These are phyloP conservation scores for Botrytis tulipae DNA, from an alignment of 2,329 filamentous ascomycete genomes.

Conservation along the genomic window DNA sequence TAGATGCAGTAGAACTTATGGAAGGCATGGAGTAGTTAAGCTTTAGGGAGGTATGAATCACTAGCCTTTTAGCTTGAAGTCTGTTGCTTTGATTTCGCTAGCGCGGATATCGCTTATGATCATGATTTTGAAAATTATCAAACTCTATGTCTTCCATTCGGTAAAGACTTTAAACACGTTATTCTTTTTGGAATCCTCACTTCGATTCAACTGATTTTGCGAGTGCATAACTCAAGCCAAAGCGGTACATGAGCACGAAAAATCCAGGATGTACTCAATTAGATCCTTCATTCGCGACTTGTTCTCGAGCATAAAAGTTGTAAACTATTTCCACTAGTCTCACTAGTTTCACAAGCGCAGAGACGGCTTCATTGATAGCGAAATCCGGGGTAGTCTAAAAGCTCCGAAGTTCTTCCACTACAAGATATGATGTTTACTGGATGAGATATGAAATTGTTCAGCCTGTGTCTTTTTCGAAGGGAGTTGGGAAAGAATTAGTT, in stretches of 20 bases:
- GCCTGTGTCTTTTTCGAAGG: neutral
- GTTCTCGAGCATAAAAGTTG: neutral
- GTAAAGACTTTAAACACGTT: neutral
- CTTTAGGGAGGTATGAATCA: conserved; percentile 1
- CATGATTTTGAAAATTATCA: neutral
- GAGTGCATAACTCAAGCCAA: conserved; percentile 1
- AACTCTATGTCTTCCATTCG: neutral
- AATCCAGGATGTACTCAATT: neutral
- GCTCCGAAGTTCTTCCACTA: neutral
- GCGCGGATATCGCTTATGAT: neutral
- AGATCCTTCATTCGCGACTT: neutral
- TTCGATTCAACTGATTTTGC: neutral
- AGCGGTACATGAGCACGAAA: neutral
- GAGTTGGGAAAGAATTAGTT: neutral
- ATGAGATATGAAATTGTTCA: neutral
- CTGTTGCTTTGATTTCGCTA: neutral
- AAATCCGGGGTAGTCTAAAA: neutral
- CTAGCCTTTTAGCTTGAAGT: neutral
- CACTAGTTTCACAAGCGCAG: neutral
- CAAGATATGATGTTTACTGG: neutral
- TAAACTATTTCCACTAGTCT: neutral
- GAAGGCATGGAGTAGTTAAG: conserved; percentile 66
- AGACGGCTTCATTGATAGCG: neutral
- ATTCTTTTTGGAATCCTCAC: neutral
- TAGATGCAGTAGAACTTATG: conserved; percentile 89